Conservation (phyloP, 345 rosid genomes). For the Brassica napus region DNA sequence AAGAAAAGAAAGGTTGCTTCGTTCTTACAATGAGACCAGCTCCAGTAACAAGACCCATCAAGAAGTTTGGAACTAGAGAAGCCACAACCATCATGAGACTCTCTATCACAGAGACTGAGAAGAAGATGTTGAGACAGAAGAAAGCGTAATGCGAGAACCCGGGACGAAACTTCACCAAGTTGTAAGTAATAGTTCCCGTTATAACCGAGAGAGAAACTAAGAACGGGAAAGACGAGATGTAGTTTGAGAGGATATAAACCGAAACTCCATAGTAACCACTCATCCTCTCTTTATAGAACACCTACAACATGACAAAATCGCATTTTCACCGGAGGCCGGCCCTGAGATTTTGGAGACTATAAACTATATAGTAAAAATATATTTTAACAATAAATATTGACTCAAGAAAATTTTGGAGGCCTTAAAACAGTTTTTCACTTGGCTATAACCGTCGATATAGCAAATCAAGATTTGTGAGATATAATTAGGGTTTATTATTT, state of each 20-base stretch:
- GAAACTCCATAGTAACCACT: slow-evolving; percentile 82
- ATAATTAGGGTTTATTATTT: not conserved
- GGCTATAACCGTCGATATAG: not conserved
- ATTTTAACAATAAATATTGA: not conserved
- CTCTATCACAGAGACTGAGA: slow-evolving; percentile 68
- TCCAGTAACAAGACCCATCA: slow-evolving; percentile 73
- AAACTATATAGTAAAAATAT: not conserved
- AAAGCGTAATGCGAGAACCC: slow-evolving; percentile 60
- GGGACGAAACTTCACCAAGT: slow-evolving; percentile 63
- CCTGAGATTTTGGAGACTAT: not conserved
- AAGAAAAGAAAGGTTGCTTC: not conserved
- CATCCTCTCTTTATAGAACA: slow-evolving; percentile 64
- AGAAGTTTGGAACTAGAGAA: slow-evolving; percentile 75
- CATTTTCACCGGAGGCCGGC: not conserved
- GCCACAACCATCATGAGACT: slow-evolving; percentile 92
- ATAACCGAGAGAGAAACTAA: slow-evolving; percentile 51
- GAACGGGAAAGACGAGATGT: slow-evolving; percentile 73
- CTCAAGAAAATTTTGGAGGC: not conserved
- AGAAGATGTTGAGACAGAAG: slow-evolving; percentile 65
- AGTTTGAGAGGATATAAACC: slow-evolving; percentile 71
- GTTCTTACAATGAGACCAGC: slow-evolving; percentile 75
- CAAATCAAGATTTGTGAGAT: slow-evolving; percentile 9
- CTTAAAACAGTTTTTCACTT: no score
- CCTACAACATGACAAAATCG: slow-evolving; percentile 39
- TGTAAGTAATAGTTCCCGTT: slow-evolving; percentile 58